Evolutionary conservation across 768 basidiomycete species (phyloP), one percentile per base, ranked within the genome.

Genomic region (Floccularia luteovirens): DNA sequence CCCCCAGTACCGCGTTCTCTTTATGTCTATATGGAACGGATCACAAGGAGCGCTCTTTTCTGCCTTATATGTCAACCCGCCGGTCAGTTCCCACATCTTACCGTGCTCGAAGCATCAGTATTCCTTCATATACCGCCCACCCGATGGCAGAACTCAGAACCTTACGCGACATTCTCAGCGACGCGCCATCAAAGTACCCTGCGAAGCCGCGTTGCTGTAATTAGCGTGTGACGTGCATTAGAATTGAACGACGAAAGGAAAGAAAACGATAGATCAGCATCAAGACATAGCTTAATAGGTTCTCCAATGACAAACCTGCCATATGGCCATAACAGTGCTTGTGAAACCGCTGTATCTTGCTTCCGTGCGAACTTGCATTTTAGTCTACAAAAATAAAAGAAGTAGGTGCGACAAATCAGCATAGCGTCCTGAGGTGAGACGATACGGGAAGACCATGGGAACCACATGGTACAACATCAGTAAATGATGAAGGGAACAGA

Each of bases 51-150:
- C n/a, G n/a, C n/a, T n/a, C n/a, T n/a, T n/a, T n/a, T n/a, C n/a
- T n/a, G n/a, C n/a, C n/a, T n/a, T n/a, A n/a, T n/a, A n/a, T n/a
- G n/a, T n/a, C n/a, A n/a, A n/a, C n/a, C n/a, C n/a, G n/a, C n/a
- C n/a, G n/a, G n/a, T n/a, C n/a, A n/a, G n/a, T n/a, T n/a, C n/a
- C n/a, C n/a, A n/a, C n/a, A n/a, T n/a, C n/a, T n/a, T n/a, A n/a
- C n/a, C n/a, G n/a, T n/a, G n/a, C n/a, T n/a, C n/a, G n/a, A 42
- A 81, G 66, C 52, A 86, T 73, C 21, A 89, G 61, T 17, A 81
- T 57, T 30, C 80, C 81, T 57, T 94, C 92, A 47, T 92, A 96
- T 0, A 91, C 84, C 2, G 78, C 85, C 92, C 92, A 96, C 2
- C 81, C 90, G 44, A 96, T 87, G 0, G 81, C 82, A n/a, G 89